Evolutionary conservation across 192 early-diverging fungal genomes (phyloP), one percentile per base, ranked within the genome.

Genomic region (Rhizophagus prolifer): DNA sequence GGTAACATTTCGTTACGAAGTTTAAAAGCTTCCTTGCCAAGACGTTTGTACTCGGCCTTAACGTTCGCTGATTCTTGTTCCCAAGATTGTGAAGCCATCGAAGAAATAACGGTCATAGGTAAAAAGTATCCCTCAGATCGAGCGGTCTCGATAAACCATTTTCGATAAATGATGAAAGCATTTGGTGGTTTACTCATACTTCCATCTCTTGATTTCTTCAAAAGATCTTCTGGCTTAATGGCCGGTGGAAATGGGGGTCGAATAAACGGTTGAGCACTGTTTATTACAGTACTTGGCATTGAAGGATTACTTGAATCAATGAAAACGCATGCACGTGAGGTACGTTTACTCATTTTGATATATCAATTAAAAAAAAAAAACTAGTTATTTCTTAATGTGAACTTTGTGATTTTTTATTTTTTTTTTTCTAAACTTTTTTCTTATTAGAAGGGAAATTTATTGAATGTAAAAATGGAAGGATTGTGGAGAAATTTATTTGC

Each of bases 41-140:
- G 1, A 13, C 68, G 34, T 46, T 70, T 70, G 2, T 70, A 70
- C 7, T n/a, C 28, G 4, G 34, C 4, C 25, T 70, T 70, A 21
- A 70, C 68, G 5, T 46, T 3, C 1, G 8, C 21, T 0, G 31
- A 14, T 70, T 70, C 68, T 25, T 44, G 28, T 21, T 70, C 68
- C 68, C 68, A 70, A 1, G 36, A 44, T 14, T 70, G 28, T 25
- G 68, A 70, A 19, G 68, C 68, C 68, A 70, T 70, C 6, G 68
- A 44, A 21, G 68, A 70, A 23, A 70, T 46, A 14, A 70, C 68
- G 4, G 68, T 70, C 68, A 70, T 70, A 8, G 68, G 68, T 13
- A 70, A 44, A 23, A 31, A 25, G 25, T 70, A 70, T 2, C 68
- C 68, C 3, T 25, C n/a, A 12, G 28, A 31, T 13, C 44, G 3